phyloP scores from a whole-genome alignment of 2,329 filamentous ascomycete genomes.

The Arthrobotrys musiformis region DNA sequence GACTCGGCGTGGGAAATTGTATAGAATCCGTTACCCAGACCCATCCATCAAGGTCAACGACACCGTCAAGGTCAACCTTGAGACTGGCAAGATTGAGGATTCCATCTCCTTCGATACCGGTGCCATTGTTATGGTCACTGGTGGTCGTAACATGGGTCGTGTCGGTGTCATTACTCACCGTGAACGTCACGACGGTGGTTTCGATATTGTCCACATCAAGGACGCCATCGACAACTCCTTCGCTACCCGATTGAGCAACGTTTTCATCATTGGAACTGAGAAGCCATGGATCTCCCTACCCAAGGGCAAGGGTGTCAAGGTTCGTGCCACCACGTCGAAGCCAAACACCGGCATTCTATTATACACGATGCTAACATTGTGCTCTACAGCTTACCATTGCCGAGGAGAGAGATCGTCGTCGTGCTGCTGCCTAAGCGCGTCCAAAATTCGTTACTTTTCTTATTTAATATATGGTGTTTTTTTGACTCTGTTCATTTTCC shows the following conservation, averaged over 20 bases:
- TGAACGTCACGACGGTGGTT: slow-evolving; percentile 99
- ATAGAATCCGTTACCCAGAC: slow-evolving; percentile 98
- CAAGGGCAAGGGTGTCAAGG: slow-evolving; percentile 99
- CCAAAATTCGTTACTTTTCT: slow-evolving; percentile 51
- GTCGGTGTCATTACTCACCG: slow-evolving; percentile 99
- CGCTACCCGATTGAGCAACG: slow-evolving; percentile 98
- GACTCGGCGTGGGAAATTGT: slow-evolving; percentile 24
- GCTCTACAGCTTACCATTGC: slow-evolving; percentile 82
- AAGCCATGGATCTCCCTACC: slow-evolving; percentile 99
- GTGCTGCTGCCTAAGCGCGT: slow-evolving; percentile 68
- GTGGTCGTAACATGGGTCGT: slow-evolving; percentile 99
- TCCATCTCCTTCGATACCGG: slow-evolving; percentile 99
- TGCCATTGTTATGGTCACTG: slow-evolving; percentile 97
- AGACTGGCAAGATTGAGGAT: slow-evolving; percentile 97
- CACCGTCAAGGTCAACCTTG: slow-evolving; percentile 98
- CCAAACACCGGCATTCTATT: background rate
- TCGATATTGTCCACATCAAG: slow-evolving; percentile 99
- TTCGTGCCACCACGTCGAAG: slow-evolving; percentile 58
- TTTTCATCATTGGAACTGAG: slow-evolving; percentile 97
- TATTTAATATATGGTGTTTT: slow-evolving; percentile 54
- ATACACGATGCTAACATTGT: slow-evolving; percentile 57
- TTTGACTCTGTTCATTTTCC: slow-evolving; percentile 52
- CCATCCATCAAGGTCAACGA: slow-evolving; percentile 99
- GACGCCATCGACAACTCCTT: slow-evolving; percentile 99
- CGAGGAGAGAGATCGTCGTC: slow-evolving; percentile 98